These are phyloP conservation scores for Alternaria atra DNA, from an alignment of 2,329 filamentous ascomycete species.

Conservation along the genomic window DNA sequence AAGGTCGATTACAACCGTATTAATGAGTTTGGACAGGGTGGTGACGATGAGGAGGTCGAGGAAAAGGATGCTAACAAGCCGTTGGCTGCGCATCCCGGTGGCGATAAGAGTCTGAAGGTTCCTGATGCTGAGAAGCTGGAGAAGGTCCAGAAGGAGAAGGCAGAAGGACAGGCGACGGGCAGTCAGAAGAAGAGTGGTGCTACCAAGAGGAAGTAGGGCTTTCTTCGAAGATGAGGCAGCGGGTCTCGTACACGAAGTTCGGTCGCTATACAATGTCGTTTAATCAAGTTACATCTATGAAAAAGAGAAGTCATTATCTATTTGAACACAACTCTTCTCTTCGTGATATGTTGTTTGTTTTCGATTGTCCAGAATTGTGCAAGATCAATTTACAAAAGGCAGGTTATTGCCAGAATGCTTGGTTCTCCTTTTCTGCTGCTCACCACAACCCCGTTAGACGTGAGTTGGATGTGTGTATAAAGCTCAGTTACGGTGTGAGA, in stretches of 20 bases:
- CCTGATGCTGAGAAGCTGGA: slow-evolving; percentile 27
- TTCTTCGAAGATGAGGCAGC: not conserved
- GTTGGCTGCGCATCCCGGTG: slow-evolving; percentile 46
- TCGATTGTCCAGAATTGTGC: not conserved
- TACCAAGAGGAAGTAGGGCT: slow-evolving; percentile 43
- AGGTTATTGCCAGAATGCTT: not conserved
- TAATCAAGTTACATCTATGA: not conserved
- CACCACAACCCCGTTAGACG: not conserved
- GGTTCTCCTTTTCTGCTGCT: not conserved
- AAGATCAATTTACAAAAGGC: not conserved
- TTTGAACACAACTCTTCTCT: no score
- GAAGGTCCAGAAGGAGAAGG: slow-evolving; percentile 31
- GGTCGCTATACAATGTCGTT: not conserved
- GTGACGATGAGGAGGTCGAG: slow-evolving; percentile 76
- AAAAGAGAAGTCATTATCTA: not conserved
- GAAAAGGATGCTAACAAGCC: slow-evolving; percentile 59
- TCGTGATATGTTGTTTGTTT: no score
- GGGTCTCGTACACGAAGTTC: not conserved
- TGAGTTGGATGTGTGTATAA: not conserved
- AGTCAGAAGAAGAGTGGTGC: slow-evolving; percentile 38
- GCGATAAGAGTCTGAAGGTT: slow-evolving; percentile 39
- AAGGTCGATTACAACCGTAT: slow-evolving; percentile 89
- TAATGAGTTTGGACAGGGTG: slow-evolving; percentile 98
- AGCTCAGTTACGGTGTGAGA: not conserved
- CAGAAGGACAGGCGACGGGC: slow-evolving; percentile 28